Base-by-base conservation (phyloP, 2,329 filamentous ascomycete genomes). In the Tolypocladium ovalisporum region DNA sequence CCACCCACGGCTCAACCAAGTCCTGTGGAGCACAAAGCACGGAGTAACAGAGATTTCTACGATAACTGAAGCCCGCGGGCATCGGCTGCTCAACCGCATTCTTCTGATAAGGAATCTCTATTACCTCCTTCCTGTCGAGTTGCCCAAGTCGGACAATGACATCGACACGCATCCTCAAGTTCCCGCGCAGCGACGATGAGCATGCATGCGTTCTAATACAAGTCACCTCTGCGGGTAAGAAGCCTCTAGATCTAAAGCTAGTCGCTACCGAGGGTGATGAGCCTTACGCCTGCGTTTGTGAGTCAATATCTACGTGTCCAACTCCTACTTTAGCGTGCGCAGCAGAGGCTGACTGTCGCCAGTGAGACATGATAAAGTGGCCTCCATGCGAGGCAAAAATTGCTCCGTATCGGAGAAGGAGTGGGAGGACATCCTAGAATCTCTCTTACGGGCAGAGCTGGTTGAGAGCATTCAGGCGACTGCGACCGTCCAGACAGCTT, bases 261-360 rank as follows among this genome's bases (percentile, higher is more conserved):
- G 76, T 86, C 37, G 87, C 81, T 37, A 90, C 87, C 35, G 87
- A 91, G 64, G 82, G 83, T 56, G 78, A 81, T 57, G 78, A 76
- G 53, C 79, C 84, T 8, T 89, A 85, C 70, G 73, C 77, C 47
- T 70, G 76, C 57, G 77, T 77, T 60, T 71, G 84, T 86, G 75
- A 78, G 82, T 52, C 29, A 8, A 2, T 3, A 2, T 37, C 17
- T 35, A 15, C 3, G 2, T 32, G n/a, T 3, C 8, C 35, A 13
- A 1, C 17, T 17, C 35, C 17, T 6, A 12, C 13, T 17, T 2
- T 10, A 34, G 2, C n/a, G 29, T 29, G 19, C 29, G 24, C 15
- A 13, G 29, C 29, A 13, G 29, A 19, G 13, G 22, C 51, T 54
- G n/a, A 54, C 6, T 6, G 6, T 32, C 6, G 53, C 24, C 60